Evolutionary conservation across 768 basidiomycete genomes (phyloP), one percentile per base, ranked within the genome.

Genomic region (Clavaria fumosa): DNA sequence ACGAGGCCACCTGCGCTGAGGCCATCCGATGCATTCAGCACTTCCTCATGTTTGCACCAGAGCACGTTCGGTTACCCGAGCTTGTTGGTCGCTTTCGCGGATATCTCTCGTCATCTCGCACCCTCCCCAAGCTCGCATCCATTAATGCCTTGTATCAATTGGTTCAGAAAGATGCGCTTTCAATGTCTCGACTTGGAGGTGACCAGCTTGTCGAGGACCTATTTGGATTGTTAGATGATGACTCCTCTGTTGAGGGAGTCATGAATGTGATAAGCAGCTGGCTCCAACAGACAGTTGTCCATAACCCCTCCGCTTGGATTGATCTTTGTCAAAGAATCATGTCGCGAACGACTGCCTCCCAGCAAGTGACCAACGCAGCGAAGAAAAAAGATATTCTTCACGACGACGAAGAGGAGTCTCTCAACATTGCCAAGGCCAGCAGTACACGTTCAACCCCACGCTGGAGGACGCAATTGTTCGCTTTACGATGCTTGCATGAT

Each of bases 101-200:
- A 1, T 73, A 96, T 55, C 68, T 97, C 15, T 71, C 74, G 1
- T 93, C 89, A 1, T 67, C 79, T 6, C 69, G 84, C 11, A 63
- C 88, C 27, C 83, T 88, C 4, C 68, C 95, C 38, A 95, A 91
- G 57, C 68, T 93, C 4, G 90, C 91, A 7, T 85, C 91, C 0
- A 93, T 97, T 55, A 88, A 96, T 51, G 89, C 85, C 0, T 60
- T 99, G 4, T 99, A 99, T 54, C 91, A 96, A 49, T 82, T 97
- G 19, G 89, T 97, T 1, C 95, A 96, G 56, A 80, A 84, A 46
- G 90, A 97, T 57, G 93, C 90, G 0, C 57, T 90, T 10, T 65
- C 77, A 2, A 85, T 97, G 70, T 93, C 89, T 5, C 84, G 81
- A 50, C 59, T 97, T 0, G 95, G 93, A 12, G 95, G 95, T 2